Evolutionary conservation across 2,329 filamentous ascomycete species (phyloP), one percentile per base, ranked within the genome.

Genomic region (Emericellopsis atlantica): DNA sequence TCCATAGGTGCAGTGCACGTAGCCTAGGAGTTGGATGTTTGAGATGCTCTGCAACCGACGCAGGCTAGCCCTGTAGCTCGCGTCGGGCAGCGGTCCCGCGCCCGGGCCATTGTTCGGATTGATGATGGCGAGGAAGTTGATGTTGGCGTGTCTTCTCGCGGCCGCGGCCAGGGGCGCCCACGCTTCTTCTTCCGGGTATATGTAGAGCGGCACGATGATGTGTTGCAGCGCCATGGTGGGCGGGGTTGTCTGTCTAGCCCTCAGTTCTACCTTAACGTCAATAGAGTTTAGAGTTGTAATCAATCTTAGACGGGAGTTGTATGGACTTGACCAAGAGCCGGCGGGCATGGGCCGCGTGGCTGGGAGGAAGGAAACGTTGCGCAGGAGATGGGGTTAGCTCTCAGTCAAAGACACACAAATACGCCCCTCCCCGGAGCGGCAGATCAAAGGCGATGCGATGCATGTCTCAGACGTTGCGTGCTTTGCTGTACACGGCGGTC

Each of bases 51-150:
- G 43, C 34, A 59, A 49, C 35, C 40, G 32, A 2, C 33, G 41
- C 35, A 59, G 44, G 24, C 48, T 54, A 9, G 44, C 45, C 15
- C 46, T 37, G 40, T 59, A 59, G 46, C 51, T 56, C 16, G 43
- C 46, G 34, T 59, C 55, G 1, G 56, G 54, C 7, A 51, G 44
- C 3, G 44, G 26, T 21, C 37, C 43, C 8, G 40, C 26, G n/a
- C 56, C 56, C 11, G 56, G 56, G 8, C 56, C 56, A 44, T 49
- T 58, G 41, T 42, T 40, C 11, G 56, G 55, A 44, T 59, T 59
- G 44, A 57, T 46, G 22, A 59, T 48, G 36, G 51, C 54, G 15
- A 54, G 39, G 36, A 59, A 57, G n/a, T 46, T 45, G 21, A 54
- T 45, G 16, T 44, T 36, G 24, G 53, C 49, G 38, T 54, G 45